Percentiles rank a stretch among this genome's conserved stretches.
Evolutionary conservation across 495 filamentous ascomycete genomes (phyloP).

Genomic region (Lasiosphaeris hirsuta): DNA sequence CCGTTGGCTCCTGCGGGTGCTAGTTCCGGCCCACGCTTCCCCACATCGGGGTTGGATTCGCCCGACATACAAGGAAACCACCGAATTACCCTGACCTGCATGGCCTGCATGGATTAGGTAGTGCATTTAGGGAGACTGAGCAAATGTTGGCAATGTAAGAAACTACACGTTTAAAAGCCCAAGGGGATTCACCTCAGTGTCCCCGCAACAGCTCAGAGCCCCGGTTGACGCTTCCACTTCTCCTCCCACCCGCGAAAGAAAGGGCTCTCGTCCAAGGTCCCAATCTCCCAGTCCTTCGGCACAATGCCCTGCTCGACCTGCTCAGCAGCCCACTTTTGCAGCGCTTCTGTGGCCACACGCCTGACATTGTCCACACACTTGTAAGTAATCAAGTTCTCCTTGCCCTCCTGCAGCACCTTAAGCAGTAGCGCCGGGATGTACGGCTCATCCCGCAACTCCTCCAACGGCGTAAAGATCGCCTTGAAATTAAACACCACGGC

Average conservation of each 20-base stretch:
- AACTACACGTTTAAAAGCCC: no score
- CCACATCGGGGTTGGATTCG: no score
- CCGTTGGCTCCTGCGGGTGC: no score
- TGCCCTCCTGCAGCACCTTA: slow-evolving; percentile 69
- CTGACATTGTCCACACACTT: slow-evolving; percentile 85
- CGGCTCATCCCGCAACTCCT: slow-evolving; percentile 70
- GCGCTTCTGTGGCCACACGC: slow-evolving; percentile 64
- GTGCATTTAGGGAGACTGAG: no score
- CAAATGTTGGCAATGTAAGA: no score
- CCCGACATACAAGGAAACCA: no score
- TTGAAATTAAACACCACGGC: slow-evolving; percentile 90
- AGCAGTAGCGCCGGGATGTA: slow-evolving; percentile 66
- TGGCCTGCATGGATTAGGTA: no score
- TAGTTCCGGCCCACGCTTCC: no score
- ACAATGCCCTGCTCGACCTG: slow-evolving; percentile 64
- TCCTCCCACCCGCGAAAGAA: slow-evolving; percentile 81
- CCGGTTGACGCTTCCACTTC: slow-evolving; percentile 78
- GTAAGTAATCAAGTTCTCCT: slow-evolving; percentile 73
- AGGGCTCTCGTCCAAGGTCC: slow-evolving; percentile 77
- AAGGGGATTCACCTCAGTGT: no score
- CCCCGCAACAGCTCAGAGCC: slow-evolving; percentile 47
- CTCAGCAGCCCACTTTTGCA: slow-evolving; percentile 67
- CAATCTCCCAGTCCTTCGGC: slow-evolving; percentile 62
- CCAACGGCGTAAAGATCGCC: slow-evolving; percentile 75
- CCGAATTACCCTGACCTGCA: no score